These are phyloP conservation scores for Tricholomella constricta DNA, from an alignment of 768 basidiomycete species.

Conservation along the genomic window DNA sequence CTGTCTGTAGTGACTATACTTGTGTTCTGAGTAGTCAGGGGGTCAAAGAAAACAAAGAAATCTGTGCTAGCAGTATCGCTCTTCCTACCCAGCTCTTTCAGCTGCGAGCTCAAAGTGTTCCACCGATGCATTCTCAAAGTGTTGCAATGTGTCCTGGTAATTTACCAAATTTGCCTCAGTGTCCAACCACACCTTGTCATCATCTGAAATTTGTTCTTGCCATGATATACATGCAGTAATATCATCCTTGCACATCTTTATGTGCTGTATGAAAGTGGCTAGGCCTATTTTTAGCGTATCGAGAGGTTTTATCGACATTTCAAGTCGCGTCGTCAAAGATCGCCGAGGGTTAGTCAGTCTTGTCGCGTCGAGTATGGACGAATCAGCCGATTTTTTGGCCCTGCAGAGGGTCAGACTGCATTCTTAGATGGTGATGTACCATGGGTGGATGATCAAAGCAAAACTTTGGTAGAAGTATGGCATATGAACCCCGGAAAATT, in stretches of 20 bases:
- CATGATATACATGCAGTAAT: neutral
- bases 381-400: too few relatives aligned
- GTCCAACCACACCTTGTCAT: constrained; percentile 9
- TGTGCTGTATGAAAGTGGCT: neutral
- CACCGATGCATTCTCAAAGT: constrained; percentile 23
- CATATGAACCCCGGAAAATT: neutral
- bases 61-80: too few relatives aligned
- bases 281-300: constrained; percentile 8
- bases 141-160: constrained; percentile 6
- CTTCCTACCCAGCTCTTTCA: neutral
- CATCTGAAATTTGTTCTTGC: constrained; percentile 2
- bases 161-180: neutral
- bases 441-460: too few relatives aligned
- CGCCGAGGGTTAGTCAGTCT: too few relatives aligned
- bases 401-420: too few relatives aligned
- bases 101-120: constrained; percentile 4
- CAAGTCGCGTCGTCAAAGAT: too few relatives aligned
- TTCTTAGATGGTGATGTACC: too few relatives aligned
- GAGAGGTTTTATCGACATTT: neutral
- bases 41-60: too few relatives aligned
- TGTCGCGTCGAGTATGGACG: too few relatives aligned
- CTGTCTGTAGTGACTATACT: too few relatives aligned
- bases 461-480: too few relatives aligned
- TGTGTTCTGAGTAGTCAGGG: too few relatives aligned
- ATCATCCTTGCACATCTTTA: constrained; percentile 3